Base-by-base conservation (phyloP, 2,329 filamentous ascomycete species). In the Sarocladium brachiariae region DNA sequence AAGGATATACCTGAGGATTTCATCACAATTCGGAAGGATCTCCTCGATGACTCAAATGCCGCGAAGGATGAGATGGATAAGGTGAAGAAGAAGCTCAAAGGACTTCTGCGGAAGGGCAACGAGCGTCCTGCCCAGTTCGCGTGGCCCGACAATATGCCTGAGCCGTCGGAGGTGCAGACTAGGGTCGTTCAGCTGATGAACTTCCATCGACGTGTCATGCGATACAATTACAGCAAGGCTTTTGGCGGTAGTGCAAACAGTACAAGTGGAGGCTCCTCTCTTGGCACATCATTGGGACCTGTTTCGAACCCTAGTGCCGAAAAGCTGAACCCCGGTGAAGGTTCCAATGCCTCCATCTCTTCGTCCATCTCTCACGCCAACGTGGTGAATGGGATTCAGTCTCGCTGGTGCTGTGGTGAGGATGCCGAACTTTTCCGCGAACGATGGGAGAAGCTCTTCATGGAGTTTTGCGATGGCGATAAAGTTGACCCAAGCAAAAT, bases 41-140 rank as follows among this genome's bases (percentile, higher is more conserved):
- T 99, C 6, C 73, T 99, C 2, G 93, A 99, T 65, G 93, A 99
- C 64, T 97, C 91, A 0, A 99, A 99, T 66, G 93, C 93, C 3
- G 93, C 93, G 52, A 99, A 99, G 66, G 93, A 99, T 65, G 90
- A 96, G 62, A 99, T 96, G 87, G 95, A 99, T 70, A 96, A 96
- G 69, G 93, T 99, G 51, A 99, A 99, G 77, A 99, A 99, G 80
- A 96, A 95, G 81, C 78, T 99, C 24, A 99, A 99, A 71, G 85
- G 89, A 1, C 76, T 99, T 18, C 70, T 99, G 52, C 84, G 93
- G 25, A 88, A 96, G 66, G 93, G 92, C n/a, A 89, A 90, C 54
- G 87, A 93, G 62, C 88, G 92, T 1, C 93, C 93, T 9, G 84
- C 92, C 16, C 90, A 99, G 62, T 99, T 99, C 64, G 89, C 93